phyloP scores from a whole-genome alignment of 2,329 filamentous ascomycete species.

The Neurospora crassa region DNA sequence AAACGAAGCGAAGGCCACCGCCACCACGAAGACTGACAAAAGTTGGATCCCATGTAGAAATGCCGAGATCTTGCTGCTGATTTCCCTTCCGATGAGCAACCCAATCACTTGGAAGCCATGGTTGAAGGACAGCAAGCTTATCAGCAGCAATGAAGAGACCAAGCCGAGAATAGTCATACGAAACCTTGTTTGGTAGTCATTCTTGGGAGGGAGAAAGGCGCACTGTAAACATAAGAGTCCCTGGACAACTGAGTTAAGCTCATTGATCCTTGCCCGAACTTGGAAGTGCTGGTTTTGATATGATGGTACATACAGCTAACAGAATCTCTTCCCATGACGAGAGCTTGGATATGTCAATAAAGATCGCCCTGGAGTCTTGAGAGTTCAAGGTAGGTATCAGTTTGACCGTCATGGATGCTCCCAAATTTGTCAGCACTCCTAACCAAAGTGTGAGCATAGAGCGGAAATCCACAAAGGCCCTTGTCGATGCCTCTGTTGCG shows the following conservation, averaged over 20 bases:
- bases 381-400: slow-evolving; percentile 9
- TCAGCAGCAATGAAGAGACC: slow-evolving; percentile 17
- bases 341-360: neutral
- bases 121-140: slow-evolving; percentile 17
- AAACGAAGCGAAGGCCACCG: slow-evolving; percentile 21
- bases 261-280: neutral
- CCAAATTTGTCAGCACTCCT: slow-evolving; percentile 19
- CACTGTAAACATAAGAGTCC: slow-evolving; percentile 21
- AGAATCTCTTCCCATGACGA: slow-evolving; percentile 8
- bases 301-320: slow-evolving; percentile 12
- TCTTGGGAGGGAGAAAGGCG: slow-evolving; percentile 19
- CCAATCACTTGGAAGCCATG: slow-evolving; percentile 19
- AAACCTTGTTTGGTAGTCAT: slow-evolving; percentile 21
- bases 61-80: slow-evolving; percentile 6
- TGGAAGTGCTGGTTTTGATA: neutral
- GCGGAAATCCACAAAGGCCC: slow-evolving; percentile 20
- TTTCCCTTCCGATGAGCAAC: slow-evolving; percentile 8
- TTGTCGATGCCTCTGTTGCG: slow-evolving; percentile 24
- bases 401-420: slow-evolving; percentile 16
- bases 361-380: neutral
- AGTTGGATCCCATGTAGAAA: slow-evolving; percentile 20
- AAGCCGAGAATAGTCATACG: slow-evolving; percentile 19
- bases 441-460: slow-evolving; percentile 20
- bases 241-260: slow-evolving; percentile 8
- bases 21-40: slow-evolving; percentile 13